Conservation (phyloP, 2,329 filamentous ascomycete species). For the Fusarium floridanum region DNA sequence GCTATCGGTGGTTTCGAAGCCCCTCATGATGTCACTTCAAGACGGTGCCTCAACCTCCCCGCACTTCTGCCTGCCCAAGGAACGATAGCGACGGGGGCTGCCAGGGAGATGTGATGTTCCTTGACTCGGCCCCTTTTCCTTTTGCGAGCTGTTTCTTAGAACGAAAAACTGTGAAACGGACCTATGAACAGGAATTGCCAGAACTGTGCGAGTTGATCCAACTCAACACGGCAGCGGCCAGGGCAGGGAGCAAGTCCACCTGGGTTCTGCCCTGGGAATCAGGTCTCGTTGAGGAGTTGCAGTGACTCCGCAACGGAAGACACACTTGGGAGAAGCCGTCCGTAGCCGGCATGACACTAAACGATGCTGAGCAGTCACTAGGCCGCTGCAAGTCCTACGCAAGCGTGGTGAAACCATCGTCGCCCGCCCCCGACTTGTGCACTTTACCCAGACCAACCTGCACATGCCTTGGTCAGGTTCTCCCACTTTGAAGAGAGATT, state of each 20-base stretch:
- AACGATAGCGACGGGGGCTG: neutral
- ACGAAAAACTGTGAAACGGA: no score
- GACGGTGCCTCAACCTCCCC: neutral
- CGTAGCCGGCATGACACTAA: neutral
- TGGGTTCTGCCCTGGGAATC: neutral
- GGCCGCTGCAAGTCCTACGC: neutral
- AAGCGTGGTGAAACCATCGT: constrained; percentile 1
- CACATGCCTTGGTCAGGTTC: neutral
- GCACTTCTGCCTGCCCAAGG: neutral
- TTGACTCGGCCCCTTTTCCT: no score
- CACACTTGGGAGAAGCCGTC: neutral
- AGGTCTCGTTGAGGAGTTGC: neutral
- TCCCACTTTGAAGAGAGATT: neutral
- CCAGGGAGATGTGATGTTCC: neutral
- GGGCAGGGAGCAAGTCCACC: neutral
- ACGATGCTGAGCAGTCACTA: neutral
- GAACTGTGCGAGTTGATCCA: neutral
- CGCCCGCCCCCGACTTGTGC: neutral
- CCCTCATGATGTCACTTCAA: neutral
- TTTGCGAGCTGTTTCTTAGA: no score
- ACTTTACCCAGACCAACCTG: neutral
- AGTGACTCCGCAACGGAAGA: neutral
- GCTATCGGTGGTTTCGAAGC: neutral
- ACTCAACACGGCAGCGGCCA: neutral
- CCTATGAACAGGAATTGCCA: no score